Evolutionary conservation across 306 rosid species (phyloP).

Genomic region (Castanea crenata): DNA sequence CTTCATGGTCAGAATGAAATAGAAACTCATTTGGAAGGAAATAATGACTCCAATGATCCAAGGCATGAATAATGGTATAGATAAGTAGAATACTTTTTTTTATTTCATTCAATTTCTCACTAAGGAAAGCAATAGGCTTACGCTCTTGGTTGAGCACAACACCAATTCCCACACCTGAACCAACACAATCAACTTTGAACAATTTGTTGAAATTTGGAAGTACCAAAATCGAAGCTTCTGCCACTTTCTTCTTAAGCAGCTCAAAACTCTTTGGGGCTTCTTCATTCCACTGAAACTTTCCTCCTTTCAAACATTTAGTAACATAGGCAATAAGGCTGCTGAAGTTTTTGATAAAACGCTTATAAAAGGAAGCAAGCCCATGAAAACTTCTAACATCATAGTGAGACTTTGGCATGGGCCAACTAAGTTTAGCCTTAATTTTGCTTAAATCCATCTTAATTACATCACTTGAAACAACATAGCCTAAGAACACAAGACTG

Average conservation of each 20-base stretch:
- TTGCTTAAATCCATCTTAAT: background rate
- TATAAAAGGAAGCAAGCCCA: background rate
- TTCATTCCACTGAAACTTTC: background rate
- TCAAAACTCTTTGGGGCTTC: background rate
- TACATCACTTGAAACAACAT: background rate
- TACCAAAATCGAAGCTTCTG: background rate
- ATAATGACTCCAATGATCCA: background rate
- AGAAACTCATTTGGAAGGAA: background rate
- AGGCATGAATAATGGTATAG: background rate
- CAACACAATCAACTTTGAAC: background rate
- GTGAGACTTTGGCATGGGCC: background rate
- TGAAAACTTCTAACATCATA: background rate
- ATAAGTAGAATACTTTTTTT: background rate
- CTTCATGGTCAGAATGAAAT: background rate
- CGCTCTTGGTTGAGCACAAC: background rate
- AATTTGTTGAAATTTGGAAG: background rate
- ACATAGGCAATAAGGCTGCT: background rate
- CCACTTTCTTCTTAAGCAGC: background rate
- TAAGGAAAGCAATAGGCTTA: background rate
- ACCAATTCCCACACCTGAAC: background rate
- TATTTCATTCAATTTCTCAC: background rate
- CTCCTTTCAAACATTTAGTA: background rate
- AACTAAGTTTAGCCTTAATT: background rate
- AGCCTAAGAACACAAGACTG: background rate
- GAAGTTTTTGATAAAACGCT: background rate